phyloP scores from a whole-genome alignment of 768 basidiomycete genomes.

The Pleurotus djamor region DNA sequence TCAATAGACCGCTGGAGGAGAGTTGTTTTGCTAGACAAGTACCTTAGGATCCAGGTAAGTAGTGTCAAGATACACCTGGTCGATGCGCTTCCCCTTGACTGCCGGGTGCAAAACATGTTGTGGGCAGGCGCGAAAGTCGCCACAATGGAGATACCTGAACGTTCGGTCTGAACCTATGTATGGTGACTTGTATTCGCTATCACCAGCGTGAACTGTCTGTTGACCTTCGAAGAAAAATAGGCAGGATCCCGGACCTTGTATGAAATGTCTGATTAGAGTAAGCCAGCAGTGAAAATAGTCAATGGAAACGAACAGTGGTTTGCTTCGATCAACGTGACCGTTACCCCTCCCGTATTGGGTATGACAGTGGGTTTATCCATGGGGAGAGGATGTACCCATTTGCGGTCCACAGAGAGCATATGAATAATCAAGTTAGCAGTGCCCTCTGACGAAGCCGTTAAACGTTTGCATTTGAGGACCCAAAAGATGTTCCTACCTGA shows the following conservation, averaged over 20 bases:
- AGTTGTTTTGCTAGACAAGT: conserved; percentile 2
- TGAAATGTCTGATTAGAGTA: background rate
- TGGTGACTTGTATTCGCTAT: conserved; percentile 70
- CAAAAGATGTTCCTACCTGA: conserved; percentile 35
- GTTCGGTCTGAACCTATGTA: conserved; percentile 65
- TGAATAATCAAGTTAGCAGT: conserved; percentile 92
- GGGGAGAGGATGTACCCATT: conserved; percentile 88
- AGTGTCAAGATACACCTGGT: conserved; percentile 92
- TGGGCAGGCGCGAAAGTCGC: conserved; percentile 91
- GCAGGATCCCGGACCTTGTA: conserved; percentile 73
- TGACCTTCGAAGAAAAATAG: conserved; percentile 92
- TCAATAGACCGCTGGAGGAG: background rate
- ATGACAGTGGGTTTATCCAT: conserved; percentile 74
- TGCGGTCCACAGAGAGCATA: conserved; percentile 84
- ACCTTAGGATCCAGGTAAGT: conserved; percentile 92
- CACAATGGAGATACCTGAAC: conserved; percentile 94
- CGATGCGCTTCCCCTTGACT: conserved; percentile 76
- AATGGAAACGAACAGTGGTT: conserved; percentile 75
- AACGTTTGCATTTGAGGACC: background rate
- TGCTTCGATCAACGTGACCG: conserved; percentile 93
- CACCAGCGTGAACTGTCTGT: conserved; percentile 88
- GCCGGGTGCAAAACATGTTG: conserved; percentile 83
- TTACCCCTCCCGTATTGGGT: conserved; percentile 82
- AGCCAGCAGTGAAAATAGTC: background rate
- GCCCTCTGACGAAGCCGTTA: conserved; percentile 37